Percentiles rank a stretch among this genome's conserved stretches.
phyloP scores from a whole-genome alignment of 1,139 yeast species.

The Candida glucosophila region DNA sequence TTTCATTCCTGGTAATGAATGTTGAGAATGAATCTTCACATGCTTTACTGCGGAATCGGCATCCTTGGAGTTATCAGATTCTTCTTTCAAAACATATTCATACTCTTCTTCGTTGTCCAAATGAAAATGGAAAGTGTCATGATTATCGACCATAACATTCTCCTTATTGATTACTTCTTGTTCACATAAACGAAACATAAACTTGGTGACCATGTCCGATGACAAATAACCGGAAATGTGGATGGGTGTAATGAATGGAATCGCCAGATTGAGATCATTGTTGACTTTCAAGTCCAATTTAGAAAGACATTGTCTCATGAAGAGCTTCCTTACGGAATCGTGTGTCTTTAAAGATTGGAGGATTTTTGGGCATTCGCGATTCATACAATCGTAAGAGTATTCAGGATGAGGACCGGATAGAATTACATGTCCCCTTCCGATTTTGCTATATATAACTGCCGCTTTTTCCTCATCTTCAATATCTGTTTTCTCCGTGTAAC shows the following conservation, averaged over 20 bases:
- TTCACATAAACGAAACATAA: slow-evolving; percentile 21
- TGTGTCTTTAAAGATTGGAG: slow-evolving; percentile 30
- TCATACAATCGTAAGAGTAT: slow-evolving; percentile 50
- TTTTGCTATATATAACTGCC: slow-evolving; percentile 56
- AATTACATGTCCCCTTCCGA: slow-evolving; percentile 70
- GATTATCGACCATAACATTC: slow-evolving; percentile 39
- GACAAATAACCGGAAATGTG: slow-evolving; percentile 29
- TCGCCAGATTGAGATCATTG: slow-evolving; percentile 34
- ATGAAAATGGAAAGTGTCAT: slow-evolving; percentile 47
- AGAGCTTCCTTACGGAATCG: slow-evolving; percentile 42
- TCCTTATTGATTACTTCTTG: slow-evolving; percentile 36
- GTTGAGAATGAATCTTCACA: slow-evolving; percentile 34
- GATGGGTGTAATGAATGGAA: slow-evolving; percentile 65
- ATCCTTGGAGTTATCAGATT: slow-evolving; percentile 30
- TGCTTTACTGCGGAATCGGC: slow-evolving; percentile 50
- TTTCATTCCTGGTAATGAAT: slow-evolving; percentile 35
- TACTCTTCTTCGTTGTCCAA: slow-evolving; percentile 16
- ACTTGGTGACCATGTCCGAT: slow-evolving; percentile 12
- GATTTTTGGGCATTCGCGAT: slow-evolving; percentile 22
- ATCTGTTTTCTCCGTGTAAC: slow-evolving; percentile 39
- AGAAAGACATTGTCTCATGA: slow-evolving; percentile 46
- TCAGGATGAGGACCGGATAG: slow-evolving; percentile 93
- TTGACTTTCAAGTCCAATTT: slow-evolving; percentile 65
- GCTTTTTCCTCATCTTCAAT: slow-evolving; percentile 43
- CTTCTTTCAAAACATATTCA: slow-evolving; percentile 13